phyloP scores from a whole-genome alignment of 768 basidiomycete species.

The Pisolithus albus region DNA sequence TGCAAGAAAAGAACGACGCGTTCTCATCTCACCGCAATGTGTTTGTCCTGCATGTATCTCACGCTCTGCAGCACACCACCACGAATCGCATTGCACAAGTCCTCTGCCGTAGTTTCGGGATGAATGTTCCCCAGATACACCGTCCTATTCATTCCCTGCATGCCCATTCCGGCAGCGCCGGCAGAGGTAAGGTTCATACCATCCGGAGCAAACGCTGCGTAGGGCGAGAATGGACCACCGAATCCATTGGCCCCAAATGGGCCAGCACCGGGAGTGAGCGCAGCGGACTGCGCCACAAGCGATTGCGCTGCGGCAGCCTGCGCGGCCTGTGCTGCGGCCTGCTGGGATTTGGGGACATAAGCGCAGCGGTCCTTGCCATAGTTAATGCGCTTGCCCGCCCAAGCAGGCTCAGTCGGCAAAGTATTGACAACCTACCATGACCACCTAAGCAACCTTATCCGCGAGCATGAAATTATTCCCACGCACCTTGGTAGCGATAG shows the following conservation, averaged over 20 bases:
- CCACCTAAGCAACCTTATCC: not conserved
- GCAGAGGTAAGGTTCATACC: constrained; percentile 18
- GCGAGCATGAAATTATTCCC: constrained; percentile 3
- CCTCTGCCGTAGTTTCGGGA: constrained; percentile 91
- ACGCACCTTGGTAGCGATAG: constrained; percentile 84
- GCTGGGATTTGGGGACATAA: constrained; percentile 94
- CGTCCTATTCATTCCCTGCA: constrained; percentile 75
- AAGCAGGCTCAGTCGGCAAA: constrained; percentile 83
- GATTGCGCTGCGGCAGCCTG: constrained; percentile 82
- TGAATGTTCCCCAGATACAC: constrained; percentile 96
- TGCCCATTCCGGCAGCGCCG: constrained; percentile 21
- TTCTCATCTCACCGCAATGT: constrained; percentile 83
- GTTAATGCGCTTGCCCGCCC: constrained; percentile 95
- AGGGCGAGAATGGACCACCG: constrained; percentile 37
- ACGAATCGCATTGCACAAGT: constrained; percentile 91
- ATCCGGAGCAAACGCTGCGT: constrained; percentile 45
- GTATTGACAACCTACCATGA: constrained; percentile 77
- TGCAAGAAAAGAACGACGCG: constrained; percentile 1
- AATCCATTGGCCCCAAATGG: constrained; percentile 30
- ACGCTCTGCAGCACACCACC: constrained; percentile 97
- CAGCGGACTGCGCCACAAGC: constrained; percentile 46
- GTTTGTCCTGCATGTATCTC: constrained; percentile 93
- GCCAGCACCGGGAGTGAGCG: constrained; percentile 26
- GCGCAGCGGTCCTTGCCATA: constrained; percentile 99
- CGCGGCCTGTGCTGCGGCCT: constrained; percentile 79